Conservation (phyloP, 768 basidiomycete genomes). For the Agaricus subrufescens region DNA sequence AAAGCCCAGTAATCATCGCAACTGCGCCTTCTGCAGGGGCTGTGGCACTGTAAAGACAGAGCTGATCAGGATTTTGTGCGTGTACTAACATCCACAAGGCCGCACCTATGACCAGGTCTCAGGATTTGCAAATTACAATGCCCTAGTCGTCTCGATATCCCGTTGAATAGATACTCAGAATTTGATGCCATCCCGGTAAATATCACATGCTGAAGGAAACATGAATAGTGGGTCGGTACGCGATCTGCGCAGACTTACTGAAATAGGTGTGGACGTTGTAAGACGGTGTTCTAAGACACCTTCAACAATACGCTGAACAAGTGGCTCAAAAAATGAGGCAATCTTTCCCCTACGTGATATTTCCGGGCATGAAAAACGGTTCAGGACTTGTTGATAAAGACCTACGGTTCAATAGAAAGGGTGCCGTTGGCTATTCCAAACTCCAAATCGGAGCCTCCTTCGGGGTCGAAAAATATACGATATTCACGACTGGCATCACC, state of each 20-base stretch:
- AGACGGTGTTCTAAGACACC: background rate
- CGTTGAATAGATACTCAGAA: background rate
- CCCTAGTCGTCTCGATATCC: background rate
- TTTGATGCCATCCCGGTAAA: background rate
- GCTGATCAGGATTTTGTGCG: background rate
- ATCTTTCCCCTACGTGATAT: background rate
- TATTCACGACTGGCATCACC: conserved; percentile 30
- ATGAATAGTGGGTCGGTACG: background rate
- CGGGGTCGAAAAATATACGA: conserved; percentile 44
- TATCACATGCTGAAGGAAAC: background rate
- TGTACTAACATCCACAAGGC: background rate
- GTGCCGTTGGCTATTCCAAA: conserved; percentile 42
- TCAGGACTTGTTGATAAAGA: background rate
- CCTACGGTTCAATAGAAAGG: conserved; percentile 35
- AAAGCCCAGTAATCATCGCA: background rate
- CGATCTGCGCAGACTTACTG: background rate
- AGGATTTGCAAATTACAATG: background rate
- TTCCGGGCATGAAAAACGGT: background rate
- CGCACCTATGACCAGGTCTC: background rate
- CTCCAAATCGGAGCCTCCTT: conserved; percentile 32
- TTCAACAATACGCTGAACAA: background rate
- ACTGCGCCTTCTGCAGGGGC: background rate
- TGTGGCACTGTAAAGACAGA: background rate
- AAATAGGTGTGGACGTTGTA: background rate
- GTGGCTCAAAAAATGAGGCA: background rate